phyloP scores from a whole-genome alignment of 1,139 yeast genomes.

The Candida sp. region DNA sequence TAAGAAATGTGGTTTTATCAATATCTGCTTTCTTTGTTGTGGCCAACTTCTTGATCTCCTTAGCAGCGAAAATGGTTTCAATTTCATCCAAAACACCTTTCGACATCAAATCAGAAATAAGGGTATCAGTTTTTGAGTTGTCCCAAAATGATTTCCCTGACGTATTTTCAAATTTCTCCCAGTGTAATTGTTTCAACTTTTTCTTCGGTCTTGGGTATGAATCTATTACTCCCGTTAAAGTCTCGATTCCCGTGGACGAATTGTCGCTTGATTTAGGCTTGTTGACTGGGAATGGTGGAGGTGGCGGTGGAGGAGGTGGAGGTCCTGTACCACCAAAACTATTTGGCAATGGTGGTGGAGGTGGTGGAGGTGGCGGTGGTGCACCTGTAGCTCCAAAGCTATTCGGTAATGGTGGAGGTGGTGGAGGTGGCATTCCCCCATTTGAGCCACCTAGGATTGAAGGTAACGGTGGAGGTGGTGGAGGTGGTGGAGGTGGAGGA shows the following conservation, averaged over 20 bases:
- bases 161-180: slow-evolving; percentile 69
- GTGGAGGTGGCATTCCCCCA: slow-evolving; percentile 21
- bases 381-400: slow-evolving; percentile 9
- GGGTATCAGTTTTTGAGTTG: slow-evolving; percentile 26
- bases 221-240: slow-evolving; percentile 44
- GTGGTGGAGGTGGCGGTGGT: slow-evolving; percentile 14
- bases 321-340: slow-evolving; percentile 8
- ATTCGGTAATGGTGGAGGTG: slow-evolving; percentile 26
- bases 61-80: slow-evolving; percentile 76
- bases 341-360: slow-evolving; percentile 18
- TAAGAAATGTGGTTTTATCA: slow-evolving; percentile 56
- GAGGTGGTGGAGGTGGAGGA: slow-evolving; percentile 22
- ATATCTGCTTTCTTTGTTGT: slow-evolving; percentile 45
- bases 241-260: slow-evolving; percentile 10
- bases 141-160: slow-evolving; percentile 69
- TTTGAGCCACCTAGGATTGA: slow-evolving; percentile 13
- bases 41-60: slow-evolving; percentile 60
- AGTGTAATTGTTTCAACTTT: slow-evolving; percentile 76
- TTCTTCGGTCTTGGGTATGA: slow-evolving; percentile 71
- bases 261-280: slow-evolving; percentile 11
- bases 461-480: slow-evolving; percentile 19
- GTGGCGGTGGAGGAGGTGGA: slow-evolving; percentile 22
- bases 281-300: slow-evolving; percentile 10
- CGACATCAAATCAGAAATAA: slow-evolving; percentile 59
- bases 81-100: slow-evolving; percentile 75